Evolutionary conservation across 2,329 filamentous ascomycete species (phyloP).

Genomic region (Aspergillus sp.): DNA sequence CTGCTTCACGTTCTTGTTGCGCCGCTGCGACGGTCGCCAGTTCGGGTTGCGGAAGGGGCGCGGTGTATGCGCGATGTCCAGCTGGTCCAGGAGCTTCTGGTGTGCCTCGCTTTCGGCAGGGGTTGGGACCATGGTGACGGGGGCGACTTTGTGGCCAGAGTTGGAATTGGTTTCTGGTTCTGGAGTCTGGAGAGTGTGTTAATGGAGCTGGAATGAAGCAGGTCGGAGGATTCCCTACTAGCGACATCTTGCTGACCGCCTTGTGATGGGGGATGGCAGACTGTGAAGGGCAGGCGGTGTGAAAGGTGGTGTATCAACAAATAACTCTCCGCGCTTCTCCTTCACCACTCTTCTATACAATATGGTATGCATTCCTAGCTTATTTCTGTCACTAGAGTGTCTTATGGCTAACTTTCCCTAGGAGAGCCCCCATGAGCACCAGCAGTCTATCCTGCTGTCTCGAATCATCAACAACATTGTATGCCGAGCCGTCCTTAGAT

Average conservation of each 20-base stretch:
- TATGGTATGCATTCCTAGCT: slow-evolving; percentile 9
- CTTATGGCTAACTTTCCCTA: no score
- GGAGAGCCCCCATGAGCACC: slow-evolving; percentile 97
- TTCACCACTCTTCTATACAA: no score
- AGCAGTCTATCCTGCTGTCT: slow-evolving; percentile 85
- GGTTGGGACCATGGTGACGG: slow-evolving; percentile 47
- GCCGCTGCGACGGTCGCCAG: slow-evolving; percentile 88
- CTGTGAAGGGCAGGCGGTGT: no score
- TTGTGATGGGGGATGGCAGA: no score
- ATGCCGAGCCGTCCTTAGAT: slow-evolving; percentile 32
- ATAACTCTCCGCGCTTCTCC: no score
- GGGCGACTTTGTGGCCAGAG: neutral
- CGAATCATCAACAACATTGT: slow-evolving; percentile 98
- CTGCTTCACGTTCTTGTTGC: slow-evolving; percentile 98
- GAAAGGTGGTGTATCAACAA: no score
- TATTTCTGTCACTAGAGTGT: slow-evolving; percentile 1
- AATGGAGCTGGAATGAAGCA: neutral
- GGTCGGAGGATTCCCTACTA: neutral
- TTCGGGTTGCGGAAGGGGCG: slow-evolving; percentile 83
- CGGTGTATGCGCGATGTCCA: slow-evolving; percentile 78
- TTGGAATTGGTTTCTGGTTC: neutral
- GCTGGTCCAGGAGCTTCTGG: slow-evolving; percentile 74
- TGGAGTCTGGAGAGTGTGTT: no score
- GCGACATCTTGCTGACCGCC: no score
- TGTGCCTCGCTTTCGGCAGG: slow-evolving; percentile 72